Percentiles rank a stretch among this genome's conserved stretches.
These are phyloP conservation scores for Pugionium cornutum DNA, from an alignment of 345 rosid genomes.

Conservation along the genomic window DNA sequence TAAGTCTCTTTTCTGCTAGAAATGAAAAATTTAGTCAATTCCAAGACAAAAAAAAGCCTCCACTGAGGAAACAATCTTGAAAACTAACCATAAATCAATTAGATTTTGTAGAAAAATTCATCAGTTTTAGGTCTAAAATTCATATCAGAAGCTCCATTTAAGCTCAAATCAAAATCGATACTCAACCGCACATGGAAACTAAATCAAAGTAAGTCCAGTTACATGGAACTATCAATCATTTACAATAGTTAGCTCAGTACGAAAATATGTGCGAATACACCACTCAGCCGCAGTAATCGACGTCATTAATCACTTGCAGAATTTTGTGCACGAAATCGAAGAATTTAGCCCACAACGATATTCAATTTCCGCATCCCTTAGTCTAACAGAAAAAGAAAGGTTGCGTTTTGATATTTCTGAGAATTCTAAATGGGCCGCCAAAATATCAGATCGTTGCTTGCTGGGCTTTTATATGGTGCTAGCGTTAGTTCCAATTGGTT, in stretches of 20 bases:
- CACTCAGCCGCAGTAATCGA: neutral
- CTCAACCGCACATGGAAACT: slow-evolving; percentile 3
- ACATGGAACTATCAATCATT: neutral
- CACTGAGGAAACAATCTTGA: neutral
- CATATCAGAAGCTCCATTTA: neutral
- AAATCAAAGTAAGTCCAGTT: neutral
- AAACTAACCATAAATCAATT: neutral
- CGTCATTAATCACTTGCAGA: neutral
- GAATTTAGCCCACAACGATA: neutral
- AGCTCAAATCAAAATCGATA: neutral
- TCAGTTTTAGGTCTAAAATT: neutral
- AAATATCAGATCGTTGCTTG: too few species aligned
- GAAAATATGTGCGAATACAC: neutral
- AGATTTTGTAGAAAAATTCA: neutral
- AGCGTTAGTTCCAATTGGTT: too few species aligned
- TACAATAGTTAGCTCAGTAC: neutral
- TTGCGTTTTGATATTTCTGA: too few species aligned
- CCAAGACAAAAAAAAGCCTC: neutral
- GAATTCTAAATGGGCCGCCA: too few species aligned
- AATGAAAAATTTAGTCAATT: neutral
- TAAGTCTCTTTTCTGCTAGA: slow-evolving; percentile 4
- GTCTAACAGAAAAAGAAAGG: too few species aligned
- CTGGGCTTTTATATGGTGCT: too few species aligned
- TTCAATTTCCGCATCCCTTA: too few species aligned
- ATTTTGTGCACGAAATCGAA: neutral